Evolutionary conservation across 345 rosid species (phyloP).

Genomic region (Citrus sinensis): DNA sequence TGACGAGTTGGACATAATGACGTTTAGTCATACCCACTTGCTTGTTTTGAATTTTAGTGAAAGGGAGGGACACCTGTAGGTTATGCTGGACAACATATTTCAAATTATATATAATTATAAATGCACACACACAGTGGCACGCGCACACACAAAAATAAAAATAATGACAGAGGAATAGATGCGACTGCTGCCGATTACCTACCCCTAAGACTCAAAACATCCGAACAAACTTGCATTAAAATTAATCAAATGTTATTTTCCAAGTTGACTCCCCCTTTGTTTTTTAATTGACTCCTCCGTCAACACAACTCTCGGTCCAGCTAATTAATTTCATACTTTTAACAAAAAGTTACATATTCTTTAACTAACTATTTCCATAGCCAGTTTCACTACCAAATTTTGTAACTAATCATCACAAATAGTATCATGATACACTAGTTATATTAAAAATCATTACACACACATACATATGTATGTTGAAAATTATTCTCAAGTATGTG

Average conservation of each 20-base stretch:
- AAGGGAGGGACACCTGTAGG: not conserved
- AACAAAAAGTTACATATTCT: not conserved
- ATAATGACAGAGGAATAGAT: not conserved
- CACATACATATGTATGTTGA: no score
- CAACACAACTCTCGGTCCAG: constrained; percentile 1
- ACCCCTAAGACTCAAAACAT: not conserved
- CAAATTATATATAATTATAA: not conserved
- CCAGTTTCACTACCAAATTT: not conserved
- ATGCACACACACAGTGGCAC: no score
- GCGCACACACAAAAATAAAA: not conserved
- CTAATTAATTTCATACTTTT: constrained; percentile 4
- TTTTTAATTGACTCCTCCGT: constrained; percentile 14
- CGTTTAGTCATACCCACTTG: constrained; percentile 3
- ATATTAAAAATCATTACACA: no score
- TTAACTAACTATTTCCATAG: not conserved
- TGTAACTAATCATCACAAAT: no score
- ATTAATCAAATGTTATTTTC: not conserved
- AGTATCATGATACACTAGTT: no score
- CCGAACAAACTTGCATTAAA: constrained; percentile 6
- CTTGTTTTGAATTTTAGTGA: not conserved
- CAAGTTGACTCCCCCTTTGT: constrained; percentile 4
- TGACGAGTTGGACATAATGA: not conserved
- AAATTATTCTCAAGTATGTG: no score
- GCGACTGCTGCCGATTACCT: not conserved
- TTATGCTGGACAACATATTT: not conserved